Evolutionary conservation across 805 yeast species (phyloP).

Genomic region (Hagleromyces aurorensis): DNA sequence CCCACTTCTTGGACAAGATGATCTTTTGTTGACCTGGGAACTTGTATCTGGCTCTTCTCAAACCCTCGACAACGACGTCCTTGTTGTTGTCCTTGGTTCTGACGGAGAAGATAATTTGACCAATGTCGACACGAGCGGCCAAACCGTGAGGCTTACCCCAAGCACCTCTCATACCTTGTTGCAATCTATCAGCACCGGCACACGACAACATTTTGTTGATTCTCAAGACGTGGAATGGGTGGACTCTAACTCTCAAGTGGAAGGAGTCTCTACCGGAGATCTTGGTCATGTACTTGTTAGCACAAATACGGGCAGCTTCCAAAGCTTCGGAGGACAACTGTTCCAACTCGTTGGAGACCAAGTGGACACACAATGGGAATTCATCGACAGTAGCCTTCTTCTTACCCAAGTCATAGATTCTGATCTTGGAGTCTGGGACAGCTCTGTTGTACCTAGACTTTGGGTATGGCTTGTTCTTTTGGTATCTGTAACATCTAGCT

Average conservation of each 20-base stretch:
- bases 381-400: slow-evolving; percentile 99
- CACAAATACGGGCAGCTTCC: slow-evolving; percentile 99
- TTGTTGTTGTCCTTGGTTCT: slow-evolving; percentile 98
- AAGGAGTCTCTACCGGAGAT: slow-evolving; percentile 97
- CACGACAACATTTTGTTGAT: slow-evolving; percentile 99
- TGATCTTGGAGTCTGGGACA: slow-evolving; percentile 99
- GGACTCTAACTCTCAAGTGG: slow-evolving; percentile 99
- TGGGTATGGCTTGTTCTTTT: slow-evolving; percentile 99
- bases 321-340: slow-evolving; percentile 99
- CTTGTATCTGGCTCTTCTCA: slow-evolving; percentile 99
- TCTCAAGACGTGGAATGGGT: slow-evolving; percentile 99
- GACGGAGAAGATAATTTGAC: slow-evolving; percentile 95
- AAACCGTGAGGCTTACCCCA: slow-evolving; percentile 99
- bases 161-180: slow-evolving; percentile 99
- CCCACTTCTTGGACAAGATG: slow-evolving; percentile 99
- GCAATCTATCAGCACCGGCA: slow-evolving; percentile 99
- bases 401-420: slow-evolving; percentile 98
- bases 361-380: slow-evolving; percentile 98
- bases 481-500: slow-evolving; percentile 99
- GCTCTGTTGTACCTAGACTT: slow-evolving; percentile 99
- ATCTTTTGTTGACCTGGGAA: slow-evolving; percentile 99
- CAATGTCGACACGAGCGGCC: slow-evolving; percentile 98
- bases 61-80: slow-evolving; percentile 96
- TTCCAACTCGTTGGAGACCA: slow-evolving; percentile 98
- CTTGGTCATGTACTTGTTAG: slow-evolving; percentile 98